phyloP scores from a whole-genome alignment of 2,329 filamentous ascomycete genomes.

The Dactylonectria macrodidyma region DNA sequence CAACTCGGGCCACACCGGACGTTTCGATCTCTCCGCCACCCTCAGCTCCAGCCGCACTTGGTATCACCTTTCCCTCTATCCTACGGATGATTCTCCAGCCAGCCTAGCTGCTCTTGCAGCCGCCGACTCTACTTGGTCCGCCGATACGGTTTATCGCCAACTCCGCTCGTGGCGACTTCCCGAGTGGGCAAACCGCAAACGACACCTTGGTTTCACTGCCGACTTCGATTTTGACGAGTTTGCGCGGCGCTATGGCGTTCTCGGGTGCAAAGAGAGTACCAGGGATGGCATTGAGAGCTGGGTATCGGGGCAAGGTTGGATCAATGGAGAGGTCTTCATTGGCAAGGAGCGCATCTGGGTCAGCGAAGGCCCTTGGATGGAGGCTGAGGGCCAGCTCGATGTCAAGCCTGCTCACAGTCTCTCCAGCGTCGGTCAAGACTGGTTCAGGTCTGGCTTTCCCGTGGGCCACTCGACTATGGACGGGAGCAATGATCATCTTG shows the following conservation, averaged over 20 bases:
- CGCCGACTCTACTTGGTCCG: constrained; percentile 90
- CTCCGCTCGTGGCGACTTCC: constrained; percentile 95
- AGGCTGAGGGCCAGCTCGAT: constrained; percentile 96
- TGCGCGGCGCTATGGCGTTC: constrained; percentile 81
- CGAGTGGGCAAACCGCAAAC: constrained; percentile 97
- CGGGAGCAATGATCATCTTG: constrained; percentile 80
- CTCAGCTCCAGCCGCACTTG: constrained; percentile 90
- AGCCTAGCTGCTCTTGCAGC: constrained; percentile 79
- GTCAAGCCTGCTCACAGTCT: constrained; percentile 76
- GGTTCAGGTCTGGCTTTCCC: constrained; percentile 68
- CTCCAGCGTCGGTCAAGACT: constrained; percentile 62
- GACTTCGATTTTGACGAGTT: constrained; percentile 98
- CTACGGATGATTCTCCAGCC: constrained; percentile 87
- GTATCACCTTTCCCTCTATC: constrained; percentile 94
- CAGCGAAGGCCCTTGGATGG: constrained; percentile 95
- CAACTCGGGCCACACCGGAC: constrained; percentile 81
- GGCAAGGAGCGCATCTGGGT: constrained; percentile 96
- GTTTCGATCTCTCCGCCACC: constrained; percentile 82
- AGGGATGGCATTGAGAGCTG: constrained; percentile 94
- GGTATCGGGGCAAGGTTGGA: constrained; percentile 96
- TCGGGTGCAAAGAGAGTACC: constrained; percentile 87
- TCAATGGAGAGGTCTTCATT: constrained; percentile 94
- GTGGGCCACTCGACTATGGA: constrained; percentile 80
- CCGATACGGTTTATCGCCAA: constrained; percentile 91
- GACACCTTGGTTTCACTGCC: constrained; percentile 93